Base-by-base conservation (phyloP, 805 yeast genomes). In the Tetrapisispora fleetii region DNA sequence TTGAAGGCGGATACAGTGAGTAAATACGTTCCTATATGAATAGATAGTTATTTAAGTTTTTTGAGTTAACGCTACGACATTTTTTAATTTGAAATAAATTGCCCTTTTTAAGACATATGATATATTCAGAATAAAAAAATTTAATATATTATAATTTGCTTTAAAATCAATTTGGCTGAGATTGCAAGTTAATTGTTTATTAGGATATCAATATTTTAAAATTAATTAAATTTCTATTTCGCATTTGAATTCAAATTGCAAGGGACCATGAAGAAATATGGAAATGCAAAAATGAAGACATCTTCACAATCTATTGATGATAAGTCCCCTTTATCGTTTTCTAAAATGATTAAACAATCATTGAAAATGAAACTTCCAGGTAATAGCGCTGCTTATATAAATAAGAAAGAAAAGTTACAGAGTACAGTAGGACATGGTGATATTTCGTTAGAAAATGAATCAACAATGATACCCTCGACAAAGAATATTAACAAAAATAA, bases 311-410 rank as follows among this genome's bases (percentile, higher is more conserved):
- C 8, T 10, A 42, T 16, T 3, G 40, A 35, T 10, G 46, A 43
- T 43, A 43, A 36, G 17, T 33, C 39, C n/a, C 2, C 40, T 7
- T 13, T 43, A 27, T 43, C 46, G 2, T 43, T 43, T 14, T 43
- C 46, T 8, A 36, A 43, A 37, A 14, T 43, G 28, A 13, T 43
- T 2, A 43, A 37, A 22, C 40, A 43, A 24, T 43, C 46, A 13
- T 18, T 36, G 9, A 43, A 28, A 37, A 43, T 18, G 27, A 43
- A 37, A 27, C 18, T 43, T 27, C 33, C 36, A 14, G 30, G 39
- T 19, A 27, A 27, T 14, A 18, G n/a, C 7, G 16, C 33, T 39
- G 16, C 13, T 36, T 11, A 36, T 17, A 9, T 36, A 17, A 36
- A 36, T 11, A n/a, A 36, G 4, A 36, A 36, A 36, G 13, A n/a